Evolutionary conservation across 2,329 filamentous ascomycete genomes (phyloP).

Genomic region (Epichloe hybrida): DNA sequence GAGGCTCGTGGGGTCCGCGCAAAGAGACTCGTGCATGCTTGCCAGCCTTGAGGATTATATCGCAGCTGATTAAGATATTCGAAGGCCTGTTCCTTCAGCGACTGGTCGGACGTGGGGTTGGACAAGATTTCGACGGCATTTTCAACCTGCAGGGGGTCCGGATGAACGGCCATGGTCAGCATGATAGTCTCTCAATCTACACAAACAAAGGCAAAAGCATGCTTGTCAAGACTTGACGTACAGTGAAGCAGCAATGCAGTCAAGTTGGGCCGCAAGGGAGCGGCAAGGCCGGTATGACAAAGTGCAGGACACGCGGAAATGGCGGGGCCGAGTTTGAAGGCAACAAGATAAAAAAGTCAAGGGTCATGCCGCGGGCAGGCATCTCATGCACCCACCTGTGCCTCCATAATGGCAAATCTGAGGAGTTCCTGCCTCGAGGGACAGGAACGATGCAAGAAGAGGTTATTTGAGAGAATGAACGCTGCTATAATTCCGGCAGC

Average conservation of each 20-base stretch:
- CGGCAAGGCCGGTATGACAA: neutral
- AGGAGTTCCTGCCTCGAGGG: slow-evolving; percentile 2
- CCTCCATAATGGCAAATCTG: slow-evolving; percentile 27
- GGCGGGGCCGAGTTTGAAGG: neutral
- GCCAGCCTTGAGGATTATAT: slow-evolving; percentile 74
- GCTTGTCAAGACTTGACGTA: neutral
- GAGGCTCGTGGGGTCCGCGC: slow-evolving; percentile 60
- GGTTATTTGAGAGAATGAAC: slow-evolving; percentile 11
- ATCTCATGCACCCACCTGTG: slow-evolving; percentile 26
- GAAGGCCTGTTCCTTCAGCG: slow-evolving; percentile 69
- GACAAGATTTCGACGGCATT: slow-evolving; percentile 92
- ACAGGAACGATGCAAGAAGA: slow-evolving; percentile 5
- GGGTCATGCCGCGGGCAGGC: neutral
- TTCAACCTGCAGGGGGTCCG: slow-evolving; percentile 53
- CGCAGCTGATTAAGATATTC: slow-evolving; percentile 69
- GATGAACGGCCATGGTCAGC: slow-evolving; percentile 1
- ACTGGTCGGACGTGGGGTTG: slow-evolving; percentile 62
- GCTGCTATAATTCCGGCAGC: slow-evolving; percentile 33
- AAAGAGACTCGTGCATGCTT: slow-evolving; percentile 78
- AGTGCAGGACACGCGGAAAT: neutral
- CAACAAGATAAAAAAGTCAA: neutral
- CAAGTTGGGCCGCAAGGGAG: neutral
- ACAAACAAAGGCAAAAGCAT: neutral
- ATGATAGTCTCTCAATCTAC: neutral
- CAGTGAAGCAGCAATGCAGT: neutral